Conservation (phyloP, 768 basidiomycete species). For the Candolleomyces efflorescens region DNA sequence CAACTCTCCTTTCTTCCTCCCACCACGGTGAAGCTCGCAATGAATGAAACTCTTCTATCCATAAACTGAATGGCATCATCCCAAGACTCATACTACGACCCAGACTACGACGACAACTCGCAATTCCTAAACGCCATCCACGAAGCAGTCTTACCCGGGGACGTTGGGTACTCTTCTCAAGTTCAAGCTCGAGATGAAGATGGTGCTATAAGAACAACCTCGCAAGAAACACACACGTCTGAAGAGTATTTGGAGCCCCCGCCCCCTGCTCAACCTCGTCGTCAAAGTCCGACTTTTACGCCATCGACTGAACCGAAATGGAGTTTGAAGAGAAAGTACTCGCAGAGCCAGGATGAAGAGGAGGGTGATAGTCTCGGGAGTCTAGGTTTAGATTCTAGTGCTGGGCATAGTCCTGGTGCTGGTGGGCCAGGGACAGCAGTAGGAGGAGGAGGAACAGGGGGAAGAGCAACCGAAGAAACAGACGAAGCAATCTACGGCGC, state of each 20-base stretch:
- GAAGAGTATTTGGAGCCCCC: conserved; percentile 27
- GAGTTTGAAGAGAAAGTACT: conserved; percentile 31
- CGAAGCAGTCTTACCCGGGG: conserved; percentile 44
- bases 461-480: conserved; percentile 12
- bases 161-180: conserved; percentile 21
- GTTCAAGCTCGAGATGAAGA: conserved; percentile 8
- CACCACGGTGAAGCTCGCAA: no score
- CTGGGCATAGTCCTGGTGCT: no score
- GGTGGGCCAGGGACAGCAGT: background rate
- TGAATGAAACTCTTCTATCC: no score
- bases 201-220: conserved; percentile 1
- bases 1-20: no score
- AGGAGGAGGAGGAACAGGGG: conserved; percentile 6
- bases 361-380: background rate
- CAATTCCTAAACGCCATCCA: conserved; percentile 47
- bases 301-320: no score
- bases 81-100: conserved; percentile 46
- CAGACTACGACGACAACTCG: conserved; percentile 45
- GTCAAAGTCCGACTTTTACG: no score
- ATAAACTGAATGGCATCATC: conserved; percentile 22
- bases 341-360: conserved; percentile 21
- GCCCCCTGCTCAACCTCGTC: conserved; percentile 34
- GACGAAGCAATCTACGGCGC: conserved; percentile 64
- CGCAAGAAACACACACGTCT: conserved; percentile 18
- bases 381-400: no score